Evolutionary conservation across 331 rosid species (phyloP).

Genomic region (Erythrophleum ivorense): DNA sequence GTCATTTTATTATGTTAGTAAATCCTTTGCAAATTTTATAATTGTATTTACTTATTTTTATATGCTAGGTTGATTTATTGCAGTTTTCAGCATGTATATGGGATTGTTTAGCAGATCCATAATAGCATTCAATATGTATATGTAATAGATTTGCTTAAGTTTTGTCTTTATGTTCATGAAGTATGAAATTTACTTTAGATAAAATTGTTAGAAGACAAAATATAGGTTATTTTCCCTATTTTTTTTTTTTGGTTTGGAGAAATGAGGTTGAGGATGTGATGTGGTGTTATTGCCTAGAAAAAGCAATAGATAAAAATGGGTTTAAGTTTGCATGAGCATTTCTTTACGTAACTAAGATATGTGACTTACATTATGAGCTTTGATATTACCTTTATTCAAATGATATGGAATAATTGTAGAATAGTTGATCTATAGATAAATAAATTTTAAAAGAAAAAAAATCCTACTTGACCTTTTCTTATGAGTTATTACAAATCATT

Average conservation of each 20-base stretch:
- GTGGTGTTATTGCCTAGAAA: background rate
- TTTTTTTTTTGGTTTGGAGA: background rate
- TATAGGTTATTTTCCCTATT: background rate
- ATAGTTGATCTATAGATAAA: background rate
- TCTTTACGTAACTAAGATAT: background rate
- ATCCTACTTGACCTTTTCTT: background rate
- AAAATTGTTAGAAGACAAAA: too few relatives aligned
- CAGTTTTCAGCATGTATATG: too few relatives aligned
- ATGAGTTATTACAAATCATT: too few relatives aligned
- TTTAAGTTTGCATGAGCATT: background rate
- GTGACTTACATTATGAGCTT: background rate
- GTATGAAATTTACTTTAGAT: too few relatives aligned
- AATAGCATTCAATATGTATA: too few relatives aligned
- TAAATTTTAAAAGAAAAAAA: background rate
- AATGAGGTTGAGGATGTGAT: background rate
- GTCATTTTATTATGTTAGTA: too few relatives aligned
- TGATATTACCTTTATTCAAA: background rate
- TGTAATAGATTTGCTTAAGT: too few relatives aligned
- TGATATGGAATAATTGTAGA: background rate
- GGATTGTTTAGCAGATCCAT: too few relatives aligned
- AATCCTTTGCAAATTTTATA: too few relatives aligned
- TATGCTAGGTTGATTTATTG: too few relatives aligned
- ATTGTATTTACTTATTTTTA: too few relatives aligned
- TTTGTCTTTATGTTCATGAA: too few relatives aligned
- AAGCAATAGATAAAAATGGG: background rate